These are phyloP conservation scores for Irpex sp. DNA, from an alignment of 1,284 basidiomycete species.

Conservation along the genomic window DNA sequence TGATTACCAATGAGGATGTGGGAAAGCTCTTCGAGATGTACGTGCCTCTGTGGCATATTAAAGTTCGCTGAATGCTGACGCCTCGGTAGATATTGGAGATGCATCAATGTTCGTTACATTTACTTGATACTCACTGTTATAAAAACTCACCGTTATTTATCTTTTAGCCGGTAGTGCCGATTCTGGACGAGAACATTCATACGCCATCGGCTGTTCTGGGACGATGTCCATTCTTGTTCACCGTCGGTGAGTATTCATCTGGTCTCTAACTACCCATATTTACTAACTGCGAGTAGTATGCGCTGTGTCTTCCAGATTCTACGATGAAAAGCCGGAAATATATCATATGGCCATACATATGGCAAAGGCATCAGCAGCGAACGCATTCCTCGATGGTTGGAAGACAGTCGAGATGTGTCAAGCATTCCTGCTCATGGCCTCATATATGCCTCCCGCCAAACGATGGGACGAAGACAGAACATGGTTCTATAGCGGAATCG, in stretches of 20 bases:
- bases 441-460: slow-evolving; percentile 28
- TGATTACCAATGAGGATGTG: slow-evolving; percentile 40
- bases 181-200: slow-evolving; percentile 36
- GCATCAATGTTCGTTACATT: slow-evolving; percentile 43
- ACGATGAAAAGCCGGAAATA: slow-evolving; percentile 31
- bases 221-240: slow-evolving; percentile 39
- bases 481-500: slow-evolving; percentile 32
- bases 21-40: slow-evolving; percentile 42
- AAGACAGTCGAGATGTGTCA: slow-evolving; percentile 34
- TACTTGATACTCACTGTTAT: slow-evolving; percentile 50
- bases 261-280: too few species aligned
- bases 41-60: slow-evolving; percentile 19
- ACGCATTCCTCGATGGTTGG: slow-evolving; percentile 31
- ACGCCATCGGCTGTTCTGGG: slow-evolving; percentile 32
- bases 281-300: slow-evolving; percentile 30
- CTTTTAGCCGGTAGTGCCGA: slow-evolving; percentile 28
- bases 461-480: slow-evolving; percentile 33
- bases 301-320: slow-evolving; percentile 34
- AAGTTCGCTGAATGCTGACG: background rate
- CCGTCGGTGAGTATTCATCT: slow-evolving; percentile 27
- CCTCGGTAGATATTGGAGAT: slow-evolving; percentile 31
- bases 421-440: slow-evolving; percentile 31
- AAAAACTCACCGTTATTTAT: slow-evolving; percentile 29
- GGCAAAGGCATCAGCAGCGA: slow-evolving; percentile 32
- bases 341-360: slow-evolving; percentile 35